Conservation (phyloP, 2,329 filamentous ascomycete species). For the Arthrinium phaeospermum region DNA sequence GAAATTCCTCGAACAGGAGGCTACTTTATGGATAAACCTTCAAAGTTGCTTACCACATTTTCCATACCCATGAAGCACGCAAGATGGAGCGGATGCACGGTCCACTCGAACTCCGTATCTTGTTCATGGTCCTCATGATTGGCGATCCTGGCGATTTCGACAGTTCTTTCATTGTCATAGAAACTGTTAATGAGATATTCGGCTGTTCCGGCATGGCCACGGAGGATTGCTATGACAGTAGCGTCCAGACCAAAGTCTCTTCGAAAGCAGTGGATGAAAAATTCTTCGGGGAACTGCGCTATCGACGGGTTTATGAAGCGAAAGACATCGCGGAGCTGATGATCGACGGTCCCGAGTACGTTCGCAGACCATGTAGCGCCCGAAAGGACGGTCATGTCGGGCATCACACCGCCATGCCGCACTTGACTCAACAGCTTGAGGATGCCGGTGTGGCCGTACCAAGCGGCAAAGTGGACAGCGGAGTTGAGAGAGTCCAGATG, state of each 20-base stretch:
- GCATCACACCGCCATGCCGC: too few relatives aligned
- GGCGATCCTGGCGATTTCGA: background rate
- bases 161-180: background rate
- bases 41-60: background rate
- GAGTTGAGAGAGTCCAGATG: background rate
- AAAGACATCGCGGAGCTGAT: background rate
- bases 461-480: background rate
- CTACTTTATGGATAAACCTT: too few relatives aligned
- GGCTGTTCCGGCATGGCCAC: background rate
- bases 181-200: background rate
- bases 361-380: background rate
- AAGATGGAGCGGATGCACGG: background rate
- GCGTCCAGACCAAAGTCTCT: background rate
- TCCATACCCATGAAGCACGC: background rate
- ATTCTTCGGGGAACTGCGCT: background rate
- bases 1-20: too few relatives aligned
- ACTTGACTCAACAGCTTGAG: background rate
- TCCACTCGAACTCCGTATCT: background rate
- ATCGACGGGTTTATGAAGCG: background rate
- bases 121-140: background rate
- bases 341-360: background rate
- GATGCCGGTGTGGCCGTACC: background rate
- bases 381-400: background rate
- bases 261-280: too few relatives aligned
- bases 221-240: background rate